Evolutionary conservation across 352 stramenopile species (phyloP).

Genomic region (Halophytophthora polymorphica): DNA sequence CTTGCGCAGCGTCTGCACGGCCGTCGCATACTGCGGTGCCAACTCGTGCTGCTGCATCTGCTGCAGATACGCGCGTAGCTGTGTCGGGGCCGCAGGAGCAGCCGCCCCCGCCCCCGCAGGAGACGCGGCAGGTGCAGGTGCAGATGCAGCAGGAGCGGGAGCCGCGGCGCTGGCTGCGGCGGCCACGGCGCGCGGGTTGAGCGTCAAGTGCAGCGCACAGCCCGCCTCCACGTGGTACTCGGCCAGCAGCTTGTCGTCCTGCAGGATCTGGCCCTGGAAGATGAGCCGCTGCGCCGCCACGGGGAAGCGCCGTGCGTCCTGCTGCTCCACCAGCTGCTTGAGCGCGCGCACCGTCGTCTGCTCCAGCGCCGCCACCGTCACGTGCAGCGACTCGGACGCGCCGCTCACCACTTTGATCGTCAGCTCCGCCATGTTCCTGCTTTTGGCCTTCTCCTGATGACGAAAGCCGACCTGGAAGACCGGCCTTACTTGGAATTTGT

Average conservation of each 20-base stretch:
- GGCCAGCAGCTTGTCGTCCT: conserved; percentile 60
- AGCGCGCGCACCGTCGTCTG: conserved; percentile 52
- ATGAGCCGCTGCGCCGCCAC: conserved; percentile 76
- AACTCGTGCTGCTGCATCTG: conserved; percentile 49
- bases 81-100: conserved; percentile 7
- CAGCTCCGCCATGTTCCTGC: conserved; percentile 34
- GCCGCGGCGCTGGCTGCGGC: conserved; percentile 14
- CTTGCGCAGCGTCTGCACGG: conserved; percentile 71
- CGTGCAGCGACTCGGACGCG: conserved; percentile 47
- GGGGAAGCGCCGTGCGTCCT: conserved; percentile 55
- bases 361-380: conserved; percentile 39
- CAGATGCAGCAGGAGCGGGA: too few species aligned
- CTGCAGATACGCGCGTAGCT: conserved; percentile 50
- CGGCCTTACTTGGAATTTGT: too few species aligned
- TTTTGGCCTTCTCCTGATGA: too few species aligned
- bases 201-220: conserved; percentile 72
- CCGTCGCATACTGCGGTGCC: conserved; percentile 34
- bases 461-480: too few species aligned
- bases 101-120: conserved; percentile 5
- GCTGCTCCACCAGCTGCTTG: conserved; percentile 62
- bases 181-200: conserved; percentile 30
- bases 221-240: conserved; percentile 63
- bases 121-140: conserved; percentile 6
- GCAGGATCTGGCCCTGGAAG: conserved; percentile 84
- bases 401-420: conserved; percentile 72